Conservation (phyloP, 805 yeast species). For the Pichia heedii region DNA sequence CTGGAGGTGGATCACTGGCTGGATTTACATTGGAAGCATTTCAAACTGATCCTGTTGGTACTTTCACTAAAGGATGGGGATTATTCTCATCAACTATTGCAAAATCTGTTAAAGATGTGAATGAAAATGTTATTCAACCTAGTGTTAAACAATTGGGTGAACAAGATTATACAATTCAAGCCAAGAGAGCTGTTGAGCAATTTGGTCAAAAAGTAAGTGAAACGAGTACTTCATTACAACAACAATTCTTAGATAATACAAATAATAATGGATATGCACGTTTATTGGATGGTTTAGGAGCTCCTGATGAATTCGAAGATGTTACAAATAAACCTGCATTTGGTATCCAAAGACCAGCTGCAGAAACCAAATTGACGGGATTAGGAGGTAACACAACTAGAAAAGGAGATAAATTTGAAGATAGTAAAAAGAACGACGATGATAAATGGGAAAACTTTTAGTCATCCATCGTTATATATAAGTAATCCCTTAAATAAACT, state of each 20-base stretch:
- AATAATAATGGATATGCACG: constrained; percentile 34
- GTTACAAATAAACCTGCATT: constrained; percentile 51
- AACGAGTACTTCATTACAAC: constrained; percentile 68
- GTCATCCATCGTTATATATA: no score
- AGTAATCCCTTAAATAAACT: no score
- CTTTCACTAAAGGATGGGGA: constrained; percentile 90
- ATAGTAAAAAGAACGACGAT: constrained; percentile 20
- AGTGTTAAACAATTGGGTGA: constrained; percentile 71
- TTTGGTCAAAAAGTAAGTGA: constrained; percentile 92
- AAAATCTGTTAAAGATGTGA: constrained; percentile 77
- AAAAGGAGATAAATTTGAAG: constrained; percentile 22
- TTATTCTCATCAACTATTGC: constrained; percentile 78
- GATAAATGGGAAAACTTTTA: constrained; percentile 67
- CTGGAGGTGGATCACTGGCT: constrained; percentile 35
- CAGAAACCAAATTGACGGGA: constrained; percentile 50
- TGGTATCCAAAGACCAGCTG: constrained; percentile 49
- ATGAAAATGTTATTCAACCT: constrained; percentile 87
- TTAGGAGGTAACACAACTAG: constrained; percentile 31
- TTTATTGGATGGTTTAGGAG: constrained; percentile 49
- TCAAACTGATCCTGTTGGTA: constrained; percentile 83
- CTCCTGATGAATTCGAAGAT: constrained; percentile 33
- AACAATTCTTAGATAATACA: constrained; percentile 30
- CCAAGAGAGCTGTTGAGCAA: constrained; percentile 90
- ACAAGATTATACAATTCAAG: constrained; percentile 71
- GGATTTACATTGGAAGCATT: constrained; percentile 58